Conservation (phyloP, 2,329 filamentous ascomycete genomes). For the Pseudonectria buxi region DNA sequence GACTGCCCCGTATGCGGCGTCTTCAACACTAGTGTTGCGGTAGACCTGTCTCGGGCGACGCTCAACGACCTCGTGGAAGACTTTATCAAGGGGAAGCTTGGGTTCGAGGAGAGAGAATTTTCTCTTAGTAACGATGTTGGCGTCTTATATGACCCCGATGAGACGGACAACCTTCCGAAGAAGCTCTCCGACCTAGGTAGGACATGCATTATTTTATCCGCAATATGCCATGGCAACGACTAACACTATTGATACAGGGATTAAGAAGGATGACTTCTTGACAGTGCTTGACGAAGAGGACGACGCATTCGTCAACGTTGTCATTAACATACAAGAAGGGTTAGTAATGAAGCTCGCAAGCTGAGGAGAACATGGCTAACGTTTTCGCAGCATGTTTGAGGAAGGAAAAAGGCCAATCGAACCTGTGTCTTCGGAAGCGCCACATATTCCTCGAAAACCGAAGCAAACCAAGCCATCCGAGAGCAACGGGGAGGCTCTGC, state of each 20-base stretch:
- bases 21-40: conserved; percentile 57
- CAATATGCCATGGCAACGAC: conserved; percentile 2
- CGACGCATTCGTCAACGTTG: conserved; percentile 69
- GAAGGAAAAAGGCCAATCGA: conserved; percentile 50
- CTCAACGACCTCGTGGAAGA: conserved; percentile 72
- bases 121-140: conserved; percentile 67
- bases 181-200: conserved; percentile 69
- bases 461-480: conserved; percentile 33
- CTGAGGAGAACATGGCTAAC: conserved; percentile 18
- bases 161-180: conserved; percentile 78
- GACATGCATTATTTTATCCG: conserved; percentile 8
- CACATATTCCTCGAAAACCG: conserved; percentile 48
- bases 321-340: conserved; percentile 62
- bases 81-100: conserved; percentile 62
- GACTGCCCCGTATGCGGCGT: conserved; percentile 79
- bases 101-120: conserved; percentile 73
- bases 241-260: conserved; percentile 40
- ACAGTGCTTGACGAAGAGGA: conserved; percentile 82
- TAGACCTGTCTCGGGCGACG: conserved; percentile 66
- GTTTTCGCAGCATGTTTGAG: conserved; percentile 32
- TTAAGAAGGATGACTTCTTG: conserved; percentile 68
- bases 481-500: conserved; percentile 32
- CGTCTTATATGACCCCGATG: conserved; percentile 82
- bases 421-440: conserved; percentile 35
- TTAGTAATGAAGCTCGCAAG: conserved; percentile 29